Evolutionary conservation across 1,284 basidiomycete genomes (phyloP), one percentile per base, ranked within the genome.

Genomic region (Hemileccinum hortonii): DNA sequence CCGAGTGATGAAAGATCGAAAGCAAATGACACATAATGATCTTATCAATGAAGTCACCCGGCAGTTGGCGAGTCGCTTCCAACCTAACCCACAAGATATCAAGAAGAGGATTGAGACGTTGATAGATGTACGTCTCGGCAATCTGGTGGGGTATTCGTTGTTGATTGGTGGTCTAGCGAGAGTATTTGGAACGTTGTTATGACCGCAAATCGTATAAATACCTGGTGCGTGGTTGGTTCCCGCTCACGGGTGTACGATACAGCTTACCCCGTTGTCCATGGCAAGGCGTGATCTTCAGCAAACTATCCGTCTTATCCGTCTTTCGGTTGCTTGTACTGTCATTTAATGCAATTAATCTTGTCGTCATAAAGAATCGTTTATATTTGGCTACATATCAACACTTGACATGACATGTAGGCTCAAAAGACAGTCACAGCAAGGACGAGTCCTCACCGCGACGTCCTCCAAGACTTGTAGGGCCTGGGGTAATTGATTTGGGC

Each of bases 1-100:
- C 22, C 86, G 97, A 37, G 87, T 98, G 36, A 99, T 99, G 97
- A 99, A 99, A 75, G 88, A 94, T 66, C 77, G 95, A 55, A 98
- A 98, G 70, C 82, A 82, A 51, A 86, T 98, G 83, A 73, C 77
- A 7, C 94, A 98, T 67, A 92, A 87, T 57, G 94, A 96, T 54
- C 80, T 99, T 16, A 80, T 98, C 51, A 89, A 89, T 60, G 95
- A 99, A 71, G 93, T 94, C 24, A 92, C 92, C 36, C 81, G 84
- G 16, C 96, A 98, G 65, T 74, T 99, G 3, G 76, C 87, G 14
- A 76, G 75, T 53, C 83, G 97, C 4, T 99, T 99, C 78, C 82
- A 83, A 49, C 96, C 97, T 0, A 86, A 89, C 58, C 87, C 94
- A 39, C 69, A 84, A 33, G 78, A 83, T 56, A 94, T 99, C 75